A percentile compares a stretch with the other conserved stretches of the same genome.
phyloP scores from a whole-genome alignment of 2,329 filamentous ascomycete genomes.

The Microascus cirrosus region DNA sequence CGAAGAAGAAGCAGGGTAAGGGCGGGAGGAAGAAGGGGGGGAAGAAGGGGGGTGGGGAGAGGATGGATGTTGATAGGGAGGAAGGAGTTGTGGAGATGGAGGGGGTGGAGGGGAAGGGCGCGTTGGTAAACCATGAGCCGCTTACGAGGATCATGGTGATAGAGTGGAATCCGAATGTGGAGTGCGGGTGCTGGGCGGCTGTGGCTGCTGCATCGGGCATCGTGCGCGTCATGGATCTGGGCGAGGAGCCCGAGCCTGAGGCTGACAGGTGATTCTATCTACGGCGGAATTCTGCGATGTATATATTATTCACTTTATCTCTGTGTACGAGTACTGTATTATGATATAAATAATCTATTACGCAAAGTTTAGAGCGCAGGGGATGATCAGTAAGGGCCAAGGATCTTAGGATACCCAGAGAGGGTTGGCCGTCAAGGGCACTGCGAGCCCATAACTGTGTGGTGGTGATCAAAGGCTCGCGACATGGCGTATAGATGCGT shows the following conservation, averaged over 20 bases:
- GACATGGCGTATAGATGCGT: conserved; percentile 73
- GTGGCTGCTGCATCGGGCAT: conserved; percentile 56
- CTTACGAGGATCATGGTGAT: conserved; percentile 49
- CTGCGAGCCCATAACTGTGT: conserved; percentile 44
- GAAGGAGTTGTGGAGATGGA: conserved; percentile 22
- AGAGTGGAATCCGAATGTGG: conserved; percentile 57
- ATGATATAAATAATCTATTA: not conserved
- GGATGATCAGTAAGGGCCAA: not conserved
- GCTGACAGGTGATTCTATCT: not conserved
- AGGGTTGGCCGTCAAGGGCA: conserved; percentile 22
- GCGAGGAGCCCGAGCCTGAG: conserved; percentile 26
- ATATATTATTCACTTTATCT: not conserved
- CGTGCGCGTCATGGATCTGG: conserved; percentile 55
- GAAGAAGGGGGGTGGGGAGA: conserved; percentile 17
- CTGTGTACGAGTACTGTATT: not conserved
- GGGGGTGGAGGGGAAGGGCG: not conserved
- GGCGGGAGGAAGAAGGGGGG: conserved; percentile 12
- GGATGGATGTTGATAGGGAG: conserved; percentile 8
- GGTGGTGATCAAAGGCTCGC: conserved; percentile 78
- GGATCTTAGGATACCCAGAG: not conserved
- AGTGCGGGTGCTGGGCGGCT: conserved; percentile 57
- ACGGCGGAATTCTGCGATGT: not conserved
- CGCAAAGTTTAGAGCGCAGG: not conserved
- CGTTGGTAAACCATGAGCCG: conserved; percentile 44
- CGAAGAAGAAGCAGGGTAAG: conserved; percentile 22